phyloP scores from a whole-genome alignment of 805 yeast genomes.

The Starmerella geochares region DNA sequence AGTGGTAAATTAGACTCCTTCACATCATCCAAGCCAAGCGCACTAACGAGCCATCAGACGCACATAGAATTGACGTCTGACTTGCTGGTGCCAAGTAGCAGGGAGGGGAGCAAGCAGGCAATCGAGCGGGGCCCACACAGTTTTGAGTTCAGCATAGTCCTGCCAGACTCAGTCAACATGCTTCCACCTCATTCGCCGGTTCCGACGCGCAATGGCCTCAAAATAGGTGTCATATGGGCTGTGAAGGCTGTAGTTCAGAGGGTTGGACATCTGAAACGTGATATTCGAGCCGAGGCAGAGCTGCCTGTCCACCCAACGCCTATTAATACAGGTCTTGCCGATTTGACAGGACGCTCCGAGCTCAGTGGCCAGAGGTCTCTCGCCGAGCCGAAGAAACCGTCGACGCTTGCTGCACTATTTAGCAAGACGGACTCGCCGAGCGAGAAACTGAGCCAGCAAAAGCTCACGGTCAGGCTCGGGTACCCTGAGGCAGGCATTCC shows the following conservation, averaged over 20 bases:
- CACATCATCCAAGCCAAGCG: neutral
- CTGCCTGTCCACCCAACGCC: constrained; percentile 6
- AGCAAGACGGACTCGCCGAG: too few species aligned
- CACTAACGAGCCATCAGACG: neutral
- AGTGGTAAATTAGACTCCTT: too few species aligned
- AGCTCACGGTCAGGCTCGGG: neutral
- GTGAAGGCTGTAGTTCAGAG: constrained; percentile 9
- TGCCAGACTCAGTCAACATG: constrained; percentile 2
- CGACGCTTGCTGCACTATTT: too few species aligned
- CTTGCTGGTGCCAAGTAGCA: neutral
- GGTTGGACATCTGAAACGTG: constrained; percentile 3
- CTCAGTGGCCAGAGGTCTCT: constrained; percentile 8
- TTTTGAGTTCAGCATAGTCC: constrained; percentile 5
- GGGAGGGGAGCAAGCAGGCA: neutral
- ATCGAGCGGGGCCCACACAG: neutral
- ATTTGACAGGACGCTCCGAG: neutral
- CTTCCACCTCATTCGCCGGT: constrained; percentile 11
- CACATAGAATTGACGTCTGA: constrained; percentile 1
- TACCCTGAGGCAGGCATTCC: constrained; percentile 5
- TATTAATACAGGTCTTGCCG: neutral
- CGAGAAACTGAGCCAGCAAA: too few species aligned
- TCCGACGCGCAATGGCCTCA: constrained; percentile 4
- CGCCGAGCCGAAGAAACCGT: too few species aligned
- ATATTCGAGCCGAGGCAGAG: neutral
- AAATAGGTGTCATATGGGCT: constrained; percentile 10